Evolutionary conservation across 768 basidiomycete genomes (phyloP).

Genomic region (Dacryopinax spathularia): DNA sequence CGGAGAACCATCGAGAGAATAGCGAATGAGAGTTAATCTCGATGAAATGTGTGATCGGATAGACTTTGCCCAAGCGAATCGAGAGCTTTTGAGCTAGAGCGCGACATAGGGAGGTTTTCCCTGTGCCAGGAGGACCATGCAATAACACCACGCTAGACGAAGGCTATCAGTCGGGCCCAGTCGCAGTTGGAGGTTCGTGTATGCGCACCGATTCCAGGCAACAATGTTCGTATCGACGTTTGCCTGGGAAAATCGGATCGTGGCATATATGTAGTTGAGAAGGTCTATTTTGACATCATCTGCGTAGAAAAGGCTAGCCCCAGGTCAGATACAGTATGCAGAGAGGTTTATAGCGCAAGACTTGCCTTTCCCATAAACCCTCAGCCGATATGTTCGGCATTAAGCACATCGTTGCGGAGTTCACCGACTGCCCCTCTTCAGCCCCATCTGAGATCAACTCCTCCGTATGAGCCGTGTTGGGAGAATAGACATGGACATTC

Average conservation of each 20-base stretch:
- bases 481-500: conserved; percentile 81
- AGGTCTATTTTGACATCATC: conserved; percentile 74
- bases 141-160: conserved; percentile 55
- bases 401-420: conserved; percentile 81
- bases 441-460: conserved; percentile 48
- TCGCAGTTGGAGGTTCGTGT: not conserved
- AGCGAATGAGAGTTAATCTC: conserved; percentile 98
- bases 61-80: conserved; percentile 80
- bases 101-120: conserved; percentile 88
- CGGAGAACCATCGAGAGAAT: conserved; percentile 98
- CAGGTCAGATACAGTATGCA: not conserved
- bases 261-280: conserved; percentile 89
- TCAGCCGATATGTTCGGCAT: conserved; percentile 74
- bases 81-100: conserved; percentile 92
- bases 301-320: conserved; percentile 68
- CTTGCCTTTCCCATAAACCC: conserved; percentile 61
- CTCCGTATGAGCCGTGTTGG: conserved; percentile 44
- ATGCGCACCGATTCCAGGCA: conserved; percentile 68
- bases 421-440: conserved; percentile 59
- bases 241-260: conserved; percentile 80
- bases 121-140: conserved; percentile 95
- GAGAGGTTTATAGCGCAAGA: not conserved
- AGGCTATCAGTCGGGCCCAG: not conserved
- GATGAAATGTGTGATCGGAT: conserved; percentile 70
- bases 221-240: conserved; percentile 80